Evolutionary conservation across 2,329 filamentous ascomycete species (phyloP).

Genomic region (Zymoseptoria tritici): DNA sequence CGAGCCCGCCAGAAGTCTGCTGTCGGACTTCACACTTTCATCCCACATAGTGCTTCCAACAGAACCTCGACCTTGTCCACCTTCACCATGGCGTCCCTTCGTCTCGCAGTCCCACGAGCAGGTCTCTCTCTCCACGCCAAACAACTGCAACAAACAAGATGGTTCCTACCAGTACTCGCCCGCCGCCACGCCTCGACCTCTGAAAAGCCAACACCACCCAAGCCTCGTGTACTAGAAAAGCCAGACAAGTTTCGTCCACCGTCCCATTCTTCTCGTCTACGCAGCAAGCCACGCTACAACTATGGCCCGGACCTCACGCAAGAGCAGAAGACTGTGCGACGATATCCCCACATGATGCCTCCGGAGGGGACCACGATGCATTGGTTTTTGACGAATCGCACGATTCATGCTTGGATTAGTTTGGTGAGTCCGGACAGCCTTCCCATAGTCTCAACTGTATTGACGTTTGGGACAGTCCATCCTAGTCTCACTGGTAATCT

Average conservation of each 20-base stretch:
- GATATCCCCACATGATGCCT: conserved; percentile 87
- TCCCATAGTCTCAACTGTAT: too few relatives aligned
- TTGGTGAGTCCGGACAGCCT: conserved; percentile 49
- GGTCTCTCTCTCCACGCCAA: conserved; percentile 22
- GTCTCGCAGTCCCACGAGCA: conserved; percentile 8
- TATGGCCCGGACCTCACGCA: conserved; percentile 67
- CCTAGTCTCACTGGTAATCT: conserved; percentile 59
- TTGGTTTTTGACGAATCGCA: conserved; percentile 72
- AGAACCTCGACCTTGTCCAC: too few relatives aligned
- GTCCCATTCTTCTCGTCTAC: conserved; percentile 70
- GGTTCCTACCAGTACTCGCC: conserved; percentile 1
- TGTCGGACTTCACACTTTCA: too few relatives aligned
- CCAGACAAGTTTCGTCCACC: conserved; percentile 86
- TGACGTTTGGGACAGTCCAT: conserved; percentile 46
- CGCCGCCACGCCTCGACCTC: conserved; percentile 23
- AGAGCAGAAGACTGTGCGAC: conserved; percentile 54
- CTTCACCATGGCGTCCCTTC: conserved; percentile 7
- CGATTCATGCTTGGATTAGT: conserved; percentile 74
- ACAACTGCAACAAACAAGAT: conserved; percentile 16
- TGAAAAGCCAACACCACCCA: conserved; percentile 35
- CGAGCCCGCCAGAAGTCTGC: neutral
- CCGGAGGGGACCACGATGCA: conserved; percentile 73
- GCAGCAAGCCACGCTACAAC: conserved; percentile 51
- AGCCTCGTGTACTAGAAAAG: conserved; percentile 70
- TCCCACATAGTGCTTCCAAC: too few relatives aligned